phyloP scores from a whole-genome alignment of 163 green algal genomes.

The Chlorella variabilis region DNA sequence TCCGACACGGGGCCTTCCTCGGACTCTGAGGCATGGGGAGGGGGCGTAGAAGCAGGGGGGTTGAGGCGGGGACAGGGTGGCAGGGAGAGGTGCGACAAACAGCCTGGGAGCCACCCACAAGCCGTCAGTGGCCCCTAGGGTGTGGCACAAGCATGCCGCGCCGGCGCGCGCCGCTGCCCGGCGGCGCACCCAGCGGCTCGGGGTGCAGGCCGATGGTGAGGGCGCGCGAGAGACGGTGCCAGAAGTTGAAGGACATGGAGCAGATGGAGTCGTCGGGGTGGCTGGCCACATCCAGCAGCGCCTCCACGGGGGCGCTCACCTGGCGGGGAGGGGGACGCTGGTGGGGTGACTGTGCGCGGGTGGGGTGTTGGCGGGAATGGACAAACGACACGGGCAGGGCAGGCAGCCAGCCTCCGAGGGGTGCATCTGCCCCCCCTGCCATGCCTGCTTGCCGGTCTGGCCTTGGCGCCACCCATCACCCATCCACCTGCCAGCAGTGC shows the following conservation, averaged over 20 bases:
- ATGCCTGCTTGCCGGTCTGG: too few relatives aligned
- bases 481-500: not conserved
- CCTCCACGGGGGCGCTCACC: constrained; percentile 79
- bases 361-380: too few relatives aligned
- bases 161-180: not conserved
- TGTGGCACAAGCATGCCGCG: too few relatives aligned
- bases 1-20: constrained; percentile 33
- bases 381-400: too few relatives aligned
- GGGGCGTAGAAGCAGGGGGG: not conserved
- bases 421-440: not conserved
- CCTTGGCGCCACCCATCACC: not conserved
- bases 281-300: constrained; percentile 85
- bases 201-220: constrained; percentile 51
- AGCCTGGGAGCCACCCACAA: too few relatives aligned
- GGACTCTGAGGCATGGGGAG: not conserved
- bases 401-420: not conserved
- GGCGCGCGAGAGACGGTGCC: constrained; percentile 76
- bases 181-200: constrained; percentile 18
- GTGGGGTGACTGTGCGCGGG: too few relatives aligned
- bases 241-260: constrained; percentile 94
- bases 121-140: too few relatives aligned
- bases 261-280: constrained; percentile 84
- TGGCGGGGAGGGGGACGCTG: constrained; percentile 11
- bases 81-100: not conserved
- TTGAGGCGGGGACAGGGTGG: too few relatives aligned